phyloP scores from a whole-genome alignment of 768 basidiomycete genomes.

The Tremella fuciformis region DNA sequence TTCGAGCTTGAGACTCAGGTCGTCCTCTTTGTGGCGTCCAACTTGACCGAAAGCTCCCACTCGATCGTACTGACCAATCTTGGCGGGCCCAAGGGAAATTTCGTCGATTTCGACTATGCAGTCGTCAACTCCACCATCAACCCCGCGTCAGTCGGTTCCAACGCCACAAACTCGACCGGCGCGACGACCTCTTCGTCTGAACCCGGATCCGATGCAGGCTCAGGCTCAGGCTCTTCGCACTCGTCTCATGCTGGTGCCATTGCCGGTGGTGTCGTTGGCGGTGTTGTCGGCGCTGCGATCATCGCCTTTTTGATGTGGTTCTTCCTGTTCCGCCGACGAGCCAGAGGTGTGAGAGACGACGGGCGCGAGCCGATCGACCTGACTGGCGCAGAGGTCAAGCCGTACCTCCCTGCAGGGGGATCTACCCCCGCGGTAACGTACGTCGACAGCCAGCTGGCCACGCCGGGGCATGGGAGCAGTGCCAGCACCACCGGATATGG shows the following conservation, averaged over 20 bases:
- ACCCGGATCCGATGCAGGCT: too few species aligned
- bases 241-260: constrained; percentile 30
- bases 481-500: too few species aligned
- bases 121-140: constrained; percentile 30
- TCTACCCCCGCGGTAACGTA: not conserved
- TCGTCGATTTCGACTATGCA: constrained; percentile 30
- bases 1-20: not conserved
- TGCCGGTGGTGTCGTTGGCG: constrained; percentile 39
- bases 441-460: not conserved
- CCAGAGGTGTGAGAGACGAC: constrained; percentile 12
- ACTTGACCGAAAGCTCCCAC: constrained; percentile 23
- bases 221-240: too few species aligned
- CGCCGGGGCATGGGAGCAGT: not conserved
- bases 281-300: constrained; percentile 37
- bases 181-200: too few species aligned
- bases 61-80: constrained; percentile 18
- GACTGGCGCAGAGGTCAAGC: constrained; percentile 23
- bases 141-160: not conserved
- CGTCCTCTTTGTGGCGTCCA: too few species aligned
- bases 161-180: not conserved
- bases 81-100: not conserved
- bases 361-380: not conserved
- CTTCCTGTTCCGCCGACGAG: constrained; percentile 29
- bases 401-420: not conserved
- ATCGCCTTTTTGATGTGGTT: constrained; percentile 18